Evolutionary conservation across 2,329 filamentous ascomycete genomes (phyloP), one percentile per base, ranked within the genome.

Genomic region (Penicillium sp.): DNA sequence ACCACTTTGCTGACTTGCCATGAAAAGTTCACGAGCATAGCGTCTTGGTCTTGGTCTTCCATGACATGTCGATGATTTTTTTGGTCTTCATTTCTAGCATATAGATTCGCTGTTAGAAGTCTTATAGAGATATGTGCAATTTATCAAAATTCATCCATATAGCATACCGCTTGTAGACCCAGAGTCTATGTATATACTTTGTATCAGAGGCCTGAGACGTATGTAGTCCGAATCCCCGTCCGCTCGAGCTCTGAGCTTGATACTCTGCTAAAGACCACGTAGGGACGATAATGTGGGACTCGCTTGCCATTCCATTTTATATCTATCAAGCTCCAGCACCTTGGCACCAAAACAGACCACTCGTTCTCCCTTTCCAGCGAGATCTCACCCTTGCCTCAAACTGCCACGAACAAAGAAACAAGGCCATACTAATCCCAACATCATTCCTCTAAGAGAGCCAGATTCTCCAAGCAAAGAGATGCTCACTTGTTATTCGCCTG

Each of bases 41-140:
- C 55, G 45, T 55, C 39, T 50, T 57, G 54, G 38, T 53, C 10
- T 53, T 54, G 33, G 27, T 27, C 13, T 40, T 50, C 38, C 44
- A 43, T 44, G 52, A 46, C 31, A 36, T 36, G 27, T 34, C 15
- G 33, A 44, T 53, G 36, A 31, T 50, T 43, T 15, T 29, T 29
- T 33, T 23, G 27, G n/a, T 39, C 9, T 39, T 36, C 9, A 25
- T 34, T 19, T 16, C 31, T 43, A 44, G 23, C 13, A 36, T 31
- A 52, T 47, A 53, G 33, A 52, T 41, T 41, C 39, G 29, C 11
- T 40, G 19, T 27, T 36, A 25, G 41, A 33, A 36, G 8, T 21
- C 16, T 27, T 33, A 25, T 19, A 36, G 39, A 25, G 29, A 29
- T 36, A 27, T n/a, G 5, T 31, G 13, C 25, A 41, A 41, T 39